These are phyloP conservation scores for Backusella luteola DNA, from an alignment of 192 early-diverging fungal genomes.

Conservation along the genomic window DNA sequence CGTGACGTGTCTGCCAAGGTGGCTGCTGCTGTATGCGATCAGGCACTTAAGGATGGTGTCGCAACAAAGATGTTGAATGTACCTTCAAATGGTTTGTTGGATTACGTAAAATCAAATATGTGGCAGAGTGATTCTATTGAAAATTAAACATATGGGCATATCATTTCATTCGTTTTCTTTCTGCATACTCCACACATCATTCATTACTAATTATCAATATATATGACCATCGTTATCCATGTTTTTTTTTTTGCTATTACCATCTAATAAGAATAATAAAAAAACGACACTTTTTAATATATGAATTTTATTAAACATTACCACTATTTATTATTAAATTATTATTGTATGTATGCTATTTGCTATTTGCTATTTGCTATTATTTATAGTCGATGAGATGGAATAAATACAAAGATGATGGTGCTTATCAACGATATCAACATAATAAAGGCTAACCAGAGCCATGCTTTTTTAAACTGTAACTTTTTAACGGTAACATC, in stretches of 20 bases:
- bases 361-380: neutral
- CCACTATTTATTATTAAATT: neutral
- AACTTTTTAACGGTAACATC: slow-evolving; percentile 20
- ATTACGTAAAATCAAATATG: slow-evolving; percentile 28
- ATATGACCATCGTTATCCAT: neutral
- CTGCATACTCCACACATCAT: neutral
- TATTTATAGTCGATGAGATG: slow-evolving; percentile 18
- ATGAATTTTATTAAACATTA: neutral
- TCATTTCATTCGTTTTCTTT: neutral
- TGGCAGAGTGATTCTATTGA: slow-evolving; percentile 16
- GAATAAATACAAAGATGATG: slow-evolving; percentile 27
- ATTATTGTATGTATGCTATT: neutral
- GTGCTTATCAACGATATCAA: slow-evolving; percentile 20
- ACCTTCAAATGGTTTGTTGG: neutral
- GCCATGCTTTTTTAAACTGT: slow-evolving; percentile 16
- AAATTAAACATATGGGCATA: neutral
- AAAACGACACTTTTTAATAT: neutral
- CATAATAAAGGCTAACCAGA: slow-evolving; percentile 11
- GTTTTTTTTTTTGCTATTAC: too few relatives aligned
- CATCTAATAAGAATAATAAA: neutral
- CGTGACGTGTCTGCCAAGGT: slow-evolving; percentile 80
- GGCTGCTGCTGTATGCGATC: slow-evolving; percentile 75
- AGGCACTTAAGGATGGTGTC: slow-evolving; percentile 31
- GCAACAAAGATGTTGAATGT: slow-evolving; percentile 13
- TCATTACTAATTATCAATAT: neutral